Percentiles rank a stretch among this genome's conserved stretches.
Conservation (phyloP, 371 early-diverging fungal species). For the Apophysomyces ossiformis region DNA sequence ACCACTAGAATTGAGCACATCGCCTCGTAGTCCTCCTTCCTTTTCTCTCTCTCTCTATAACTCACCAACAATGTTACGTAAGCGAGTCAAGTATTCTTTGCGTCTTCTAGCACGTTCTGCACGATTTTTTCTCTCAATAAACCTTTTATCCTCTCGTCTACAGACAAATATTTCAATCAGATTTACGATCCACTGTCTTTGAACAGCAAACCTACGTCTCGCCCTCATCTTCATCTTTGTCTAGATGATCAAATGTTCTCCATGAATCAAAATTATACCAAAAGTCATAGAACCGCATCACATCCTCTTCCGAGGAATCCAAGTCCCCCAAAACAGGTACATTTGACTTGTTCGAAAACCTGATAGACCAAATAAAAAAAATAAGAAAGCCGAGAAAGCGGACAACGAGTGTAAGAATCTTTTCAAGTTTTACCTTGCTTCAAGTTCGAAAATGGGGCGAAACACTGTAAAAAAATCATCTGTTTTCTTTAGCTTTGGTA, state of each 20-base stretch:
- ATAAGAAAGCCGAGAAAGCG: too few relatives aligned
- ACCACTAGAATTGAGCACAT: background rate
- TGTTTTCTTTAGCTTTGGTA: background rate
- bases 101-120: constrained; percentile 77
- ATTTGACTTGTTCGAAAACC: constrained; percentile 80
- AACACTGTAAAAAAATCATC: constrained; percentile 1
- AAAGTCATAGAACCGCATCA: constrained; percentile 90
- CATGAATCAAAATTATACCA: constrained; percentile 87
- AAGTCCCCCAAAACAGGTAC: constrained; percentile 77
- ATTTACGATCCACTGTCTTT: background rate
- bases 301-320: constrained; percentile 64
- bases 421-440: constrained; percentile 1
- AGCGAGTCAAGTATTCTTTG: constrained; percentile 87
- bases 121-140: constrained; percentile 83
- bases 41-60: background rate
- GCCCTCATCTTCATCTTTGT: constrained; percentile 84
- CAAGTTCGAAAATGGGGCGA: constrained; percentile 1
- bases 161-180: background rate
- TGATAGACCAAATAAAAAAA: constrained; percentile 9
- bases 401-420: background rate
- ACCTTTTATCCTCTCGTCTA: constrained; percentile 83
- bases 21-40: background rate
- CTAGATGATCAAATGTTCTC: constrained; percentile 91
- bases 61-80: constrained; percentile 68
- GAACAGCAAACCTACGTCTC: constrained; percentile 43